These are phyloP conservation scores for Knufia petricola DNA, from an alignment of 2,329 filamentous ascomycete genomes.

Conservation along the genomic window DNA sequence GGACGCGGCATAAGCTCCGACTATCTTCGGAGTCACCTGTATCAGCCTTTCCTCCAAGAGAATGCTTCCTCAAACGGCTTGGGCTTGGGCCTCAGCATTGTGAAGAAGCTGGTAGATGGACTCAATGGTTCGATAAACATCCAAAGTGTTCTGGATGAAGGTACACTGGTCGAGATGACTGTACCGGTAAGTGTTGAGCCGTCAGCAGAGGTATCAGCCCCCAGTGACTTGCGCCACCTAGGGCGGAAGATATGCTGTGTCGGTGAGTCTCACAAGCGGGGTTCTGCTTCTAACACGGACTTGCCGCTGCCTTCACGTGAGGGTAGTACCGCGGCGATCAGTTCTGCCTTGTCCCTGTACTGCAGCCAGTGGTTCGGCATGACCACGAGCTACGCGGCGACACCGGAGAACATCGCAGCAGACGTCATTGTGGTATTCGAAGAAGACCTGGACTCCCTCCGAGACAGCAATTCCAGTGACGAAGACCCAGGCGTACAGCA, in stretches of 20 bases:
- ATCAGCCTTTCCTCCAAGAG: constrained; percentile 55
- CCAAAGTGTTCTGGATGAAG: constrained; percentile 22
- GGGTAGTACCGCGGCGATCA: neutral
- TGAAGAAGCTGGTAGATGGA: constrained; percentile 47
- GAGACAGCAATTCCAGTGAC: neutral
- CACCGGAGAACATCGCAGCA: neutral
- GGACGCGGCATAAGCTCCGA: constrained; percentile 53
- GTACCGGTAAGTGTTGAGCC: constrained; percentile 9
- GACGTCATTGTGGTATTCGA: neutral
- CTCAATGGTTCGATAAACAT: constrained; percentile 50
- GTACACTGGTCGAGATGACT: constrained; percentile 14
- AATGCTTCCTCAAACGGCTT: constrained; percentile 49
- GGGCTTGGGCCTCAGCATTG: constrained; percentile 55
- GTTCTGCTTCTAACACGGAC: neutral
- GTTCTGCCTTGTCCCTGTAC: neutral
- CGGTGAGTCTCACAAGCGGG: neutral
- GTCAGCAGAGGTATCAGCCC: neutral
- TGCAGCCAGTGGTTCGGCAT: neutral
- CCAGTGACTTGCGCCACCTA: neutral
- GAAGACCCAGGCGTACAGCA: neutral
- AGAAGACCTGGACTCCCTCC: neutral
- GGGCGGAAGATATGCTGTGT: neutral
- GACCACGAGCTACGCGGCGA: neutral
- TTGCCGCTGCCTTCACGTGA: neutral
- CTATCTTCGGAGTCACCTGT: constrained; percentile 49